phyloP scores from a whole-genome alignment of 305 asterid species.

The Petunia hybrid region DNA sequence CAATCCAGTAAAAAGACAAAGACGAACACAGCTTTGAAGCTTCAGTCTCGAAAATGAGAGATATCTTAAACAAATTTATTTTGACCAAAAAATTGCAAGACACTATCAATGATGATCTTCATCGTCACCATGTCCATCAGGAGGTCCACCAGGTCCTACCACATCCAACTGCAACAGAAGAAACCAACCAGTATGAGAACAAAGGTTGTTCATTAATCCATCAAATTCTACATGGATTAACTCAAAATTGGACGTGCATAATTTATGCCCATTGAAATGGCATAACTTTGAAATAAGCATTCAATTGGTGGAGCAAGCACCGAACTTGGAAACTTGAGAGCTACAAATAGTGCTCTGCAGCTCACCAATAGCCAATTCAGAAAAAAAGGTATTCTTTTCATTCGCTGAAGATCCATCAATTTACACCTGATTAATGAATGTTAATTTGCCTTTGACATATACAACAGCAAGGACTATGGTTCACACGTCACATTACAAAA shows the following conservation, averaged over 20 bases:
- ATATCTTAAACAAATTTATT: slow-evolving; percentile 58
- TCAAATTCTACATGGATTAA: slow-evolving; percentile 1
- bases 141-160: slow-evolving; percentile 91
- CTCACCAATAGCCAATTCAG: neutral
- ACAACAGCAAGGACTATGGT: neutral
- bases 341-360: slow-evolving; percentile 7
- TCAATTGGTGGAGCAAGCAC: slow-evolving; percentile 18
- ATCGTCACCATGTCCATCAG: slow-evolving; percentile 78
- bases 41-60: slow-evolving; percentile 45
- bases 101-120: slow-evolving; percentile 57
- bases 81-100: slow-evolving; percentile 41
- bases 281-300: neutral
- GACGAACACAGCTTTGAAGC: slow-evolving; percentile 44
- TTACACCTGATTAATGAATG: slow-evolving; percentile 6
- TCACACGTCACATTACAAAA: neutral
- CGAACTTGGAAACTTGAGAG: neutral
- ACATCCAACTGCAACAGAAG: slow-evolving; percentile 77
- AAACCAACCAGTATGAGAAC: slow-evolving; percentile 7
- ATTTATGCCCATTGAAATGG: neutral
- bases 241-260: neutral
- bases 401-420: neutral
- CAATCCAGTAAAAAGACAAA: slow-evolving; percentile 44
- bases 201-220: neutral
- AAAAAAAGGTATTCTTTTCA: neutral
- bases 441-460: neutral